Conservation (phyloP, 2,329 filamentous ascomycete species). For the Claviceps africana region DNA sequence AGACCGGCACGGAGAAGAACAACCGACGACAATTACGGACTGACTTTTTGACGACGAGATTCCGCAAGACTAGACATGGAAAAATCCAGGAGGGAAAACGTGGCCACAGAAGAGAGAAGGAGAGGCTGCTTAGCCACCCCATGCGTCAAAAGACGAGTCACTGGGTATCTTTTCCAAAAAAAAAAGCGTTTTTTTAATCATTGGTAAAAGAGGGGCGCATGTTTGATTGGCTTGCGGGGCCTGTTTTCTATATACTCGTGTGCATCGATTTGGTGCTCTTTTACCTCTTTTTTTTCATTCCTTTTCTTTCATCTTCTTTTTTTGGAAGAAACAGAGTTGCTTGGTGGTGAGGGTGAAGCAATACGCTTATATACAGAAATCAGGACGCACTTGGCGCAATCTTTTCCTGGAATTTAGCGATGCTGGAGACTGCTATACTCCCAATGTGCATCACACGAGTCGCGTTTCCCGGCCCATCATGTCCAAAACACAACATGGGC, state of each 20-base stretch:
- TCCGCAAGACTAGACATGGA: not conserved
- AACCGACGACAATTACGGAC: not conserved
- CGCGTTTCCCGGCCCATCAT: too few relatives aligned
- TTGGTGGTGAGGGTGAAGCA: constrained; percentile 2
- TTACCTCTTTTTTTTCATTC: too few relatives aligned
- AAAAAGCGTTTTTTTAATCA: not conserved
- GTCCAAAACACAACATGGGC: too few relatives aligned
- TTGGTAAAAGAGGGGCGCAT: constrained; percentile 1
- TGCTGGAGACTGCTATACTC: too few relatives aligned
- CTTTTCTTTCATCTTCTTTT: not conserved
- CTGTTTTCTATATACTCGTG: not conserved
- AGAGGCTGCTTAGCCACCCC: not conserved
- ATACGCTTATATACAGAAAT: constrained; percentile 1
- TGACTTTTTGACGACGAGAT: not conserved
- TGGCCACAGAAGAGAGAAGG: constrained; percentile 1
- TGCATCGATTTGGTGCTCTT: not conserved
- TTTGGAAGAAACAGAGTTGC: not conserved
- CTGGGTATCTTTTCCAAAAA: not conserved
- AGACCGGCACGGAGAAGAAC: constrained; percentile 8
- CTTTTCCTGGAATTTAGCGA: not conserved
- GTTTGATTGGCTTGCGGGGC: constrained; percentile 2
- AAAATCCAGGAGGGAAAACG: not conserved
- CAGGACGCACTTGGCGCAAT: not conserved
- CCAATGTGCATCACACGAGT: too few relatives aligned
- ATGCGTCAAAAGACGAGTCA: not conserved